Percentiles rank a stretch among this genome's conserved stretches.
phyloP scores from a whole-genome alignment of 192 early-diverging fungal species.

The Rhizophagus sp. region DNA sequence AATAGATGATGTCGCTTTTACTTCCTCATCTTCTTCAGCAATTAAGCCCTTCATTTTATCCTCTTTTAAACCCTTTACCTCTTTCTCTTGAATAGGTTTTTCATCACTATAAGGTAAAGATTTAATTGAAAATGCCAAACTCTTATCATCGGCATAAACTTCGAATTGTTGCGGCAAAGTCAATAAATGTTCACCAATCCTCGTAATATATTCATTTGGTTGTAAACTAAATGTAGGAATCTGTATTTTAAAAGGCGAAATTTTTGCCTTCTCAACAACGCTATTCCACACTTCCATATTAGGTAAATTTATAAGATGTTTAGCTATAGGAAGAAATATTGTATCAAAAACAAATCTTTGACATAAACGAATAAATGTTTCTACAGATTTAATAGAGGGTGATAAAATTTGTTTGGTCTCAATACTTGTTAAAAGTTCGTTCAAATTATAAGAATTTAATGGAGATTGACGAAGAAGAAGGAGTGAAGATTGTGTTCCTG shows the following conservation, averaged over 20 bases:
- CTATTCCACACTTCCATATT: conserved; percentile 46
- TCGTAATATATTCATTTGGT: conserved; percentile 68
- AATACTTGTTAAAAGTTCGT: conserved; percentile 38
- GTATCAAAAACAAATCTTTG: conserved; percentile 64
- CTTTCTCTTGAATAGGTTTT: conserved; percentile 33
- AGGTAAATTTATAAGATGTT: conserved; percentile 47
- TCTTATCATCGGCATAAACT: conserved; percentile 56
- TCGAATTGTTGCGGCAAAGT: conserved; percentile 72
- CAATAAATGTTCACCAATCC: conserved; percentile 66
- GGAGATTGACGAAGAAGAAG: conserved; percentile 49
- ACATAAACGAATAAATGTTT: conserved; percentile 39
- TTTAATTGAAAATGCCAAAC: conserved; percentile 47
- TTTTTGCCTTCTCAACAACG: conserved; percentile 24
- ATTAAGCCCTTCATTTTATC: conserved; percentile 14
- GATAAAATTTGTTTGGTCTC: conserved; percentile 26
- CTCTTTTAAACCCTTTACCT: conserved; percentile 21
- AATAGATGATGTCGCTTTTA: background rate
- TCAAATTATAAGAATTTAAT: conserved; percentile 53
- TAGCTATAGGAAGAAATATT: conserved; percentile 50
- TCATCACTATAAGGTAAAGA: conserved; percentile 44
- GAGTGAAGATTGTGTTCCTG: conserved; percentile 41
- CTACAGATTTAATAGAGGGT: conserved; percentile 17
- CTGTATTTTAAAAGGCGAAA: conserved; percentile 35
- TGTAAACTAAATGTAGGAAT: conserved; percentile 65
- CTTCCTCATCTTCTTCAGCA: background rate